These are phyloP conservation scores for Aphanomyces astaci DNA, from an alignment of 352 stramenopile species.

Conservation along the genomic window DNA sequence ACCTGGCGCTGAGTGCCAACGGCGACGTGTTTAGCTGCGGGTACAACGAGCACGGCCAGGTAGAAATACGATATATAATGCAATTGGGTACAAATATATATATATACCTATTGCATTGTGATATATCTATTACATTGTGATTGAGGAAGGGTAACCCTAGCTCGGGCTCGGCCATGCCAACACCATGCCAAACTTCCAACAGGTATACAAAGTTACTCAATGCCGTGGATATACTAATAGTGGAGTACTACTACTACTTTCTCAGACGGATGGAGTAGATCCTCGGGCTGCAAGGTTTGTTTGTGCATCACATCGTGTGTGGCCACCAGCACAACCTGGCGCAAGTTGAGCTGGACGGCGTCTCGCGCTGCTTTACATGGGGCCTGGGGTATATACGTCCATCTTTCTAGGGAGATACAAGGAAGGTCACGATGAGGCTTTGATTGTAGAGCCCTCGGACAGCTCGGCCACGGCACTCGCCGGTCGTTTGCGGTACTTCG, in stretches of 20 bases:
- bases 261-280: slow-evolving; percentile 2
- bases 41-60: slow-evolving; percentile 79
- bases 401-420: neutral
- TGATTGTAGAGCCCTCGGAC: slow-evolving; percentile 37
- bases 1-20: slow-evolving; percentile 42
- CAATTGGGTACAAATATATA: too few species aligned
- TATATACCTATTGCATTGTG: too few species aligned
- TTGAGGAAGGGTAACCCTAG: neutral
- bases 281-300: slow-evolving; percentile 36
- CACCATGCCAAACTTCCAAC: slow-evolving; percentile 55
- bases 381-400: slow-evolving; percentile 43
- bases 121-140: neutral
- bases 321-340: slow-evolving; percentile 73
- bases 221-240: too few species aligned
- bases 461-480: slow-evolving; percentile 55
- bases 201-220: slow-evolving; percentile 25
- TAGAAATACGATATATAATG: too few species aligned
- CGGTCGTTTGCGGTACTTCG: slow-evolving; percentile 28
- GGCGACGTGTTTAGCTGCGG: slow-evolving; percentile 61
- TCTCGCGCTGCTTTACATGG: slow-evolving; percentile 68
- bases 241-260: too few species aligned
- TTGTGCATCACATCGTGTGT: slow-evolving; percentile 58
- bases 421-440: neutral
- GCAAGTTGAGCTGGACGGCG: slow-evolving; percentile 9
- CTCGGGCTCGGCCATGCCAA: slow-evolving; percentile 53